phyloP scores from a whole-genome alignment of 176 grass and related monocot species.

The Phragmites australis region DNA sequence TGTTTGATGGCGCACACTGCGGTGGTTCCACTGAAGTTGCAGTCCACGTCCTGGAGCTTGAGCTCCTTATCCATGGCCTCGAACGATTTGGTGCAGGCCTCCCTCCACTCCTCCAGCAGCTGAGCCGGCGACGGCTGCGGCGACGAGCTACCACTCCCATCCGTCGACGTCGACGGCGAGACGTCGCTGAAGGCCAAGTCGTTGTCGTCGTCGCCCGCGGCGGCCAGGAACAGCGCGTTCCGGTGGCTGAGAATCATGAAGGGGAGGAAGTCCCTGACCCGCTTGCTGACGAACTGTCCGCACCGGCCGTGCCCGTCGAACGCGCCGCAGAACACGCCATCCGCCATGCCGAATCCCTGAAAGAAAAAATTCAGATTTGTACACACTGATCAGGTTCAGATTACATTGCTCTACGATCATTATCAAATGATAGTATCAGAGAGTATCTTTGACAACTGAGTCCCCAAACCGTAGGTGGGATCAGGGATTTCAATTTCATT shows the following conservation, averaged over 20 bases:
- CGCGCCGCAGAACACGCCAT: slow-evolving; percentile 85
- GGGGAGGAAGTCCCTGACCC: slow-evolving; percentile 77
- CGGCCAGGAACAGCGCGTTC: slow-evolving; percentile 50
- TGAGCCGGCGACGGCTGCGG: slow-evolving; percentile 36
- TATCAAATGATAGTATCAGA: background rate
- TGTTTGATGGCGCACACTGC: slow-evolving; percentile 91
- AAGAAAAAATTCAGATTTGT: background rate
- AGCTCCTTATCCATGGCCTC: slow-evolving; percentile 85
- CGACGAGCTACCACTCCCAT: slow-evolving; percentile 34
- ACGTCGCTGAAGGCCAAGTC: slow-evolving; percentile 45
- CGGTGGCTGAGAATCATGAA: slow-evolving; percentile 75
- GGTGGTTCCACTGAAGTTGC: slow-evolving; percentile 80
- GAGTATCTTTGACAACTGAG: slow-evolving; percentile 3
- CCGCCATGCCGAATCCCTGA: slow-evolving; percentile 88
- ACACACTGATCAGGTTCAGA: background rate
- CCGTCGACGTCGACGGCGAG: slow-evolving; percentile 20
- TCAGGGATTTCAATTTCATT: too few relatives aligned
- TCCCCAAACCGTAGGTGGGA: too few relatives aligned
- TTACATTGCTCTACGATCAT: background rate
- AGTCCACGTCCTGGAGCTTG: slow-evolving; percentile 60
- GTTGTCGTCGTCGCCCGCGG: slow-evolving; percentile 17
- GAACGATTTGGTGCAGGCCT: slow-evolving; percentile 63
- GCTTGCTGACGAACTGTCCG: slow-evolving; percentile 69
- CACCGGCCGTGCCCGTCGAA: slow-evolving; percentile 91
- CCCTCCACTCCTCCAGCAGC: slow-evolving; percentile 80